A percentile compares a stretch with the other conserved stretches of the same genome.
These are phyloP conservation scores for Tephrocybe sp. DNA, from an alignment of 768 basidiomycete genomes.

Conservation along the genomic window DNA sequence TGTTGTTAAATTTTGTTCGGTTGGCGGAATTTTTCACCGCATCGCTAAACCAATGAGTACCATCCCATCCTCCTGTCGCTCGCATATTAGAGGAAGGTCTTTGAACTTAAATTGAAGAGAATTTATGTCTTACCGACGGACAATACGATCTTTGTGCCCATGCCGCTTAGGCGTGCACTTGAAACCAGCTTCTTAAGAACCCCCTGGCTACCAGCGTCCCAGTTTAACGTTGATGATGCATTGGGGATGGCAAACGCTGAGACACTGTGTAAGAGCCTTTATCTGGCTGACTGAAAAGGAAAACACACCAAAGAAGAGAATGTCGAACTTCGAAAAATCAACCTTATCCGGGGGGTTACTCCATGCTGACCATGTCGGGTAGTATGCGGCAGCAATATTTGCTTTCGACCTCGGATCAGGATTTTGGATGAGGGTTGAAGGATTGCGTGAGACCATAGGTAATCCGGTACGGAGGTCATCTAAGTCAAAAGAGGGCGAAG, in stretches of 20 bases:
- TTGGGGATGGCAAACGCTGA: constrained; percentile 71
- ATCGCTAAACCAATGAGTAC: constrained; percentile 63
- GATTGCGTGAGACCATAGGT: constrained; percentile 11
- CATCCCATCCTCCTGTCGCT: constrained; percentile 72
- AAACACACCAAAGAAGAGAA: constrained; percentile 58
- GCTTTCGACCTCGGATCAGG: constrained; percentile 1
- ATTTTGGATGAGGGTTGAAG: not conserved
- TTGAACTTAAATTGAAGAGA: not conserved
- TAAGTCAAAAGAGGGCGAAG: constrained; percentile 3
- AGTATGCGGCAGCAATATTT: constrained; percentile 46
- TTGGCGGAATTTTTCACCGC: constrained; percentile 47
- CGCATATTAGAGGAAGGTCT: not conserved
- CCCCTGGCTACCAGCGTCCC: constrained; percentile 49
- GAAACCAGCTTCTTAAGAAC: constrained; percentile 57
- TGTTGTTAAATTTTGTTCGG: constrained; percentile 53
- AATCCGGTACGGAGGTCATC: not conserved
- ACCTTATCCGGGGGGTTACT: constrained; percentile 54
- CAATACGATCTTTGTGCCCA: constrained; percentile 64
- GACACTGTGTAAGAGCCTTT: not conserved
- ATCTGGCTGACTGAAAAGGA: not conserved
- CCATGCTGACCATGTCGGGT: constrained; percentile 50
- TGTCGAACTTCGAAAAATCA: constrained; percentile 65
- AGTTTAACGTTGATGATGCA: constrained; percentile 52
- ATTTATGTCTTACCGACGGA: constrained; percentile 53
- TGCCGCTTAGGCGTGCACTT: constrained; percentile 51